Evolutionary conservation across 2,329 filamentous ascomycete species (phyloP).

Genomic region (Pseudocercospora cruenta): DNA sequence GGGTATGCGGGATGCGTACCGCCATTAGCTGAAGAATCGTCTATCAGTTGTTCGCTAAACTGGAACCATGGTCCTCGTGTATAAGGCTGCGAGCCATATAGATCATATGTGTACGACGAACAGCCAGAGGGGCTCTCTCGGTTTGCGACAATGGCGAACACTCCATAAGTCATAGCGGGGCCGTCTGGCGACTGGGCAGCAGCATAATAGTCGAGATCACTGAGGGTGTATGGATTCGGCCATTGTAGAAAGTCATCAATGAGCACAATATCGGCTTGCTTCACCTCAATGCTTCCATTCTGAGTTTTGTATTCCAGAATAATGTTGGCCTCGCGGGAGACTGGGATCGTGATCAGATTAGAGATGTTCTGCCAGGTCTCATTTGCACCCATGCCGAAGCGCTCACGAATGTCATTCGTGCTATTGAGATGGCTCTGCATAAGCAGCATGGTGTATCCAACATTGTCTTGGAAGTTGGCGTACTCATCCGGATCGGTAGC

Average conservation of each 20-base stretch:
- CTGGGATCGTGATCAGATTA: conserved; percentile 59
- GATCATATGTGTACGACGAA: conserved; percentile 68
- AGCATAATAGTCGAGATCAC: conserved; percentile 70
- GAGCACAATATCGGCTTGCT: conserved; percentile 72
- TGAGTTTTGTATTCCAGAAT: conserved; percentile 67
- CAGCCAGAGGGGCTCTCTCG: conserved; percentile 68
- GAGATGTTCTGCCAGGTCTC: conserved; percentile 62
- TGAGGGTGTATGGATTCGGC: conserved; percentile 58
- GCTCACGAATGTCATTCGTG: conserved; percentile 60
- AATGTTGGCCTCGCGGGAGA: conserved; percentile 59
- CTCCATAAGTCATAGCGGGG: conserved; percentile 73
- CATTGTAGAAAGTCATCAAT: conserved; percentile 68
- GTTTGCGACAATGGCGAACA: conserved; percentile 69
- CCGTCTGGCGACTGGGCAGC: conserved; percentile 69
- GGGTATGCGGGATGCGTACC: conserved; percentile 71
- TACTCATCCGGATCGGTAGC: conserved; percentile 76
- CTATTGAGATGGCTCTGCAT: conserved; percentile 60
- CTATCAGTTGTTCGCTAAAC: conserved; percentile 69
- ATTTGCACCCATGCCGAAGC: conserved; percentile 60
- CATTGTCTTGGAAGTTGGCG: conserved; percentile 66
- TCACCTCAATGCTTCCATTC: conserved; percentile 68
- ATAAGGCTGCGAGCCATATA: conserved; percentile 67
- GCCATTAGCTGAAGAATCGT: conserved; percentile 63
- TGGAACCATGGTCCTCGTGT: conserved; percentile 69
- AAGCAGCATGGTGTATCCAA: conserved; percentile 69